Evolutionary conservation across 192 early-diverging fungal genomes (phyloP).

Genomic region (Coemansia sp.): DNA sequence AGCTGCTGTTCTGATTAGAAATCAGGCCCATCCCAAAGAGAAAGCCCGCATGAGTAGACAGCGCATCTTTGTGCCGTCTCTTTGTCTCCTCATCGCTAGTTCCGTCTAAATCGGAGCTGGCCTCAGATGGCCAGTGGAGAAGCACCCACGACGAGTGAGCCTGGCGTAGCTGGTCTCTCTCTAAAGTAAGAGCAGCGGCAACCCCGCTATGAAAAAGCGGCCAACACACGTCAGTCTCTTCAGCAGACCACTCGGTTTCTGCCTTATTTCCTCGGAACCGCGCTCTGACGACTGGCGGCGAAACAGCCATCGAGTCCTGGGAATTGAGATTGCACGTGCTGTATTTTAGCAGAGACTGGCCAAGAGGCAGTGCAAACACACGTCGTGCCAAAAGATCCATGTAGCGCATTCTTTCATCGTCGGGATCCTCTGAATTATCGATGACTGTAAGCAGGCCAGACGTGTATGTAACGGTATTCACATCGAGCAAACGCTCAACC

Average conservation of each 20-base stretch:
- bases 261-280: constrained; percentile 67
- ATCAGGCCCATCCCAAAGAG: constrained; percentile 76
- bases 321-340: constrained; percentile 56
- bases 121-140: constrained; percentile 61
- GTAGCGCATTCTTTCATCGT: constrained; percentile 18
- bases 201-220: constrained; percentile 90
- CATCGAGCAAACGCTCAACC: constrained; percentile 24
- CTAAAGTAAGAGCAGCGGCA: constrained; percentile 70
- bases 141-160: constrained; percentile 80
- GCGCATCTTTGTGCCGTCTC: constrained; percentile 34
- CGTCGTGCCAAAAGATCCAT: constrained; percentile 40
- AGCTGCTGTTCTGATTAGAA: not conserved
- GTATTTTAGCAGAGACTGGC: constrained; percentile 70
- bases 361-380: constrained; percentile 66
- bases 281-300: constrained; percentile 57
- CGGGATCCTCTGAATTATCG: constrained; percentile 9
- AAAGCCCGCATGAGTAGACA: constrained; percentile 75
- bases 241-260: constrained; percentile 25
- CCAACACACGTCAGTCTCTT: constrained; percentile 63
- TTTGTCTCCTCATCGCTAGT: constrained; percentile 11
- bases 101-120: constrained; percentile 1
- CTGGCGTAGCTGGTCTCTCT: constrained; percentile 50
- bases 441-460: not conserved
- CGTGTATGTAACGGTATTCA: constrained; percentile 5
- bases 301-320: constrained; percentile 63